Conservation (phyloP, 768 basidiomycete species). For the Gymnopilus dilepis region DNA sequence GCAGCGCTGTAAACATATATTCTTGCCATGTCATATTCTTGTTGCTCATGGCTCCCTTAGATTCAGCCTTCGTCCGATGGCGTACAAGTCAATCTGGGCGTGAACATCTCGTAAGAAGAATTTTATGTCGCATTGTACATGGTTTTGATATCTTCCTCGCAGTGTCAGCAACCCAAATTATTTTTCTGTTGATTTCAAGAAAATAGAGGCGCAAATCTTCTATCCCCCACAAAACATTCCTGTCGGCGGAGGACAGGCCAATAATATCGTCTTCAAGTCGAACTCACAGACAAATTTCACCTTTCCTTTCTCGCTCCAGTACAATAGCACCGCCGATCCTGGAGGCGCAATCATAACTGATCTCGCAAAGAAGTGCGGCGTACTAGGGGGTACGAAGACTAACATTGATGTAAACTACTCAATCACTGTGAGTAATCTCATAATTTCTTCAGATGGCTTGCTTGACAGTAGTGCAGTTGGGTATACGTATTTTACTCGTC, state of each 20-base stretch:
- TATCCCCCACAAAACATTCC: constrained; percentile 77
- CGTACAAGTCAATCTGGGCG: constrained; percentile 60
- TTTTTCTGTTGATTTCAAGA: constrained; percentile 69
- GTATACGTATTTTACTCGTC: constrained; percentile 66
- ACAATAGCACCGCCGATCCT: constrained; percentile 60
- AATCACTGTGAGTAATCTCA: constrained; percentile 56
- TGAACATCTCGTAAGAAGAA: constrained; percentile 66
- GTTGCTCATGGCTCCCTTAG: constrained; percentile 30
- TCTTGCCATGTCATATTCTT: background rate
- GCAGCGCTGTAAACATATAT: constrained; percentile 48
- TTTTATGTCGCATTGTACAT: background rate
- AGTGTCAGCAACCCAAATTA: constrained; percentile 86
- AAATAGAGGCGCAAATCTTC: constrained; percentile 70
- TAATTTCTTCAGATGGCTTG: constrained; percentile 3
- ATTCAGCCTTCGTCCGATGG: constrained; percentile 45
- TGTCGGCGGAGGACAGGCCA: constrained; percentile 66
- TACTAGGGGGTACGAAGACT: constrained; percentile 44
- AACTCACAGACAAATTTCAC: constrained; percentile 67
- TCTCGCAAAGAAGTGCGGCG: constrained; percentile 66
- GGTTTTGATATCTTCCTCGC: constrained; percentile 13
- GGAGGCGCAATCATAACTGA: constrained; percentile 59
- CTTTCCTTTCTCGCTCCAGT: constrained; percentile 76
- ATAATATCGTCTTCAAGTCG: constrained; percentile 53
- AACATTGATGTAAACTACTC: constrained; percentile 68
- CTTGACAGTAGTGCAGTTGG: constrained; percentile 50